Percentiles rank a stretch among this genome's conserved stretches.
Conservation (phyloP, 306 rosid genomes). For the Sphenostylis stenocarpa region DNA sequence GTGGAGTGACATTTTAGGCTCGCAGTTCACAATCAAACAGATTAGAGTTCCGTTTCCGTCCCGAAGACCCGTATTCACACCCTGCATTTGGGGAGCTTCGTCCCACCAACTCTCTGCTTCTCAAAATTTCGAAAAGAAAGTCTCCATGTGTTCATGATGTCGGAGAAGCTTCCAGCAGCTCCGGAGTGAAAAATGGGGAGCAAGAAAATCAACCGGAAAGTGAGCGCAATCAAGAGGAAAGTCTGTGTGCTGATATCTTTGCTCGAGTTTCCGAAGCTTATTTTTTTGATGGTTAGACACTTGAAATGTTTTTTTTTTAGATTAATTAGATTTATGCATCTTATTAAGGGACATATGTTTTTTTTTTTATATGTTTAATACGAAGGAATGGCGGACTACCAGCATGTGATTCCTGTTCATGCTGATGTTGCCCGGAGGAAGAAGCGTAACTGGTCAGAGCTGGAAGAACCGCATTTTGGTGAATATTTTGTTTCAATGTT, state of each 20-base stretch:
- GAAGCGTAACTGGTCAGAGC: slow-evolving; percentile 64
- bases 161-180: slow-evolving; percentile 25
- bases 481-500: slow-evolving; percentile 33
- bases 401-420: slow-evolving; percentile 84
- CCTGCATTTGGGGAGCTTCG: slow-evolving; percentile 84
- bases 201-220: slow-evolving; percentile 35
- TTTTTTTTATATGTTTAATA: slow-evolving; percentile 23
- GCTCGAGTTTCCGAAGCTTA: slow-evolving; percentile 68
- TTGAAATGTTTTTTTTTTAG: neutral
- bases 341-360: neutral
- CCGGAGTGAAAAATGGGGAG: slow-evolving; percentile 33
- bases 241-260: slow-evolving; percentile 59
- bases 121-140: slow-evolving; percentile 62
- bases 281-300: slow-evolving; percentile 67
- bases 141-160: slow-evolving; percentile 20
- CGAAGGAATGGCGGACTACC: slow-evolving; percentile 92
- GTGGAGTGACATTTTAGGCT: slow-evolving; percentile 48
- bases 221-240: slow-evolving; percentile 31
- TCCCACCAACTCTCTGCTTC: slow-evolving; percentile 60
- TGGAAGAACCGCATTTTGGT: slow-evolving; percentile 65
- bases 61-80: slow-evolving; percentile 81
- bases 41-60: slow-evolving; percentile 84
- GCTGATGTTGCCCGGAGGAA: slow-evolving; percentile 65
- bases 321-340: slow-evolving; percentile 16
- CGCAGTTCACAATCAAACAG: slow-evolving; percentile 54